A percentile compares a stretch with the other conserved stretches of the same genome.
Conservation (phyloP, 805 yeast genomes). For the Candida nitratophila region DNA sequence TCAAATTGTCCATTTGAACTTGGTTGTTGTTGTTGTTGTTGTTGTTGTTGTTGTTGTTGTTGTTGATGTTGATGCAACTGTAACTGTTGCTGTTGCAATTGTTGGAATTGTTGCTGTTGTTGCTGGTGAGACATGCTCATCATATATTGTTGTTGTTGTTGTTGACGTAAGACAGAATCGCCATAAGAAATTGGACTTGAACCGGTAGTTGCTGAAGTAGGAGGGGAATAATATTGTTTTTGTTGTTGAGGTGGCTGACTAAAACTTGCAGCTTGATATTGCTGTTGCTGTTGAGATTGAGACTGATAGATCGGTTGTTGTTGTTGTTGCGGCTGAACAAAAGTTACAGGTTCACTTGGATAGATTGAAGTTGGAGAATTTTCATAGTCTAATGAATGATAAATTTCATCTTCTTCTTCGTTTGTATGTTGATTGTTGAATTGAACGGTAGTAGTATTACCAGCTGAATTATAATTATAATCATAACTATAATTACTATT, state of each 20-base stretch:
- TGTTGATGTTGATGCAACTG: background rate
- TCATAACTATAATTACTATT: no score
- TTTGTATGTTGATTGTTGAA: background rate
- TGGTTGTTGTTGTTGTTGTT: background rate
- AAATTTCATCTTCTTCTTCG: constrained; percentile 16
- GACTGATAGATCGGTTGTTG: no score
- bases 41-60: constrained; percentile 4
- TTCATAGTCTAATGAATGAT: constrained; percentile 17
- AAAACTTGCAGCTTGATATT: background rate
- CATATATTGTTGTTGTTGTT: constrained; percentile 2
- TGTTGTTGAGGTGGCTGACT: background rate
- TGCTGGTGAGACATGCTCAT: constrained; percentile 2
- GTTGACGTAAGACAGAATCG: constrained; percentile 1
- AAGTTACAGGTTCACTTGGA: background rate
- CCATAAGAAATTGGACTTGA: background rate
- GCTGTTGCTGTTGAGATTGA: background rate
- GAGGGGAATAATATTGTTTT: constrained; percentile 2
- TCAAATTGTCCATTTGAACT: background rate
- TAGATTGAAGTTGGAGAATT: constrained; percentile 9
- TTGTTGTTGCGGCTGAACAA: background rate
- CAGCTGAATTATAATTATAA: no score
- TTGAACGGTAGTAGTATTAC: no score
- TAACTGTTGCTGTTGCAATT: background rate
- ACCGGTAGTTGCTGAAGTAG: background rate
- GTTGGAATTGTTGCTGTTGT: constrained; percentile 2